phyloP scores from a whole-genome alignment of 305 asterid species.

The Coffea humblotiana region DNA sequence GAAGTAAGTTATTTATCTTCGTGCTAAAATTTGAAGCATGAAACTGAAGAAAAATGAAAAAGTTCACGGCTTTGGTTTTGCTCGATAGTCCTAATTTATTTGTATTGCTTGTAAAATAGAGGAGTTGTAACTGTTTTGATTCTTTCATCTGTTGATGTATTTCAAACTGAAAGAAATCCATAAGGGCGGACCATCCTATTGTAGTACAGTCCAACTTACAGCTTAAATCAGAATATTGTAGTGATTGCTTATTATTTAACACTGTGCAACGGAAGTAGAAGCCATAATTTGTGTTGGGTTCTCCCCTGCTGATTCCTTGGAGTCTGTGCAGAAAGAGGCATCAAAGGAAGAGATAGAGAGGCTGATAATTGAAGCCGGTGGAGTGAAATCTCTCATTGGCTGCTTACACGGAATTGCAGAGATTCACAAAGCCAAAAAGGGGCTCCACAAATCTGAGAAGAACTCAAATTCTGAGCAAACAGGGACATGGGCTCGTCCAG shows the following conservation, averaged over 20 bases:
- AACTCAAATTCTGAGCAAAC: constrained; percentile 11
- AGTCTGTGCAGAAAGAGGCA: constrained; percentile 52
- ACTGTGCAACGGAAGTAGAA: neutral
- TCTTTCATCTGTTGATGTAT: neutral
- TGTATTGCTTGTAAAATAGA: neutral
- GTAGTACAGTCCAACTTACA: neutral
- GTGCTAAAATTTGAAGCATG: neutral
- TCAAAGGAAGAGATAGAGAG: constrained; percentile 79
- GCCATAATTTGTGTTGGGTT: neutral
- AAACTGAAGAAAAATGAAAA: neutral
- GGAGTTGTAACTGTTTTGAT: neutral
- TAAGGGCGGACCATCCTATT: neutral
- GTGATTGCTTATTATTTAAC: neutral
- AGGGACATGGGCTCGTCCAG: constrained; percentile 34
- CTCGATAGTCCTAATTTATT: neutral
- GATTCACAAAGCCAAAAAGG: constrained; percentile 53
- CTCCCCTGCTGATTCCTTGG: neutral
- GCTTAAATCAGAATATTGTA: neutral
- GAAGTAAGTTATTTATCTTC: constrained; percentile 51
- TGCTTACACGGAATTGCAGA: constrained; percentile 66
- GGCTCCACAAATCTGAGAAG: constrained; percentile 22
- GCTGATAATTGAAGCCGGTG: constrained; percentile 71
- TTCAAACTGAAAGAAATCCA: neutral
- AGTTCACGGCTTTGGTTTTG: neutral
- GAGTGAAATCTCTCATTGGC: constrained; percentile 74